phyloP scores from a whole-genome alignment of 768 basidiomycete genomes.

The Cyclocybe cylindracea region DNA sequence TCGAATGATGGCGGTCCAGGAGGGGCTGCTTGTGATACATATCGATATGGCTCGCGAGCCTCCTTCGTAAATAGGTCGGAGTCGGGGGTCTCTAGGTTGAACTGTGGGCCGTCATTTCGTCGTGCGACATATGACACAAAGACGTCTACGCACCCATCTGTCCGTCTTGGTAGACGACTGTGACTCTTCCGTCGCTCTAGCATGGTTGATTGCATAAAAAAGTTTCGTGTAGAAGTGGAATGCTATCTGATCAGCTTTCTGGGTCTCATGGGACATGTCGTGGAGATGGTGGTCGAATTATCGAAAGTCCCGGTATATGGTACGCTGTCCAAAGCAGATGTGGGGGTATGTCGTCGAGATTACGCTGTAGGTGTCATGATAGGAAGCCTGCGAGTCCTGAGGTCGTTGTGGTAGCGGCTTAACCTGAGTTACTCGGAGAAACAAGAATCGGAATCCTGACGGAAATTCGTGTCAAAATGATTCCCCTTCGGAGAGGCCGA shows the following conservation, averaged over 20 bases:
- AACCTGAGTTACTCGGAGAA: too few species aligned
- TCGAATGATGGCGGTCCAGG: slow-evolving; percentile 50
- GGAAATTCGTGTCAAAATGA: too few species aligned
- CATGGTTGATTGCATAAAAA: slow-evolving; percentile 70
- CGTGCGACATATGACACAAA: not conserved
- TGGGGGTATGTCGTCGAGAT: too few species aligned
- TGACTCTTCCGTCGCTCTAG: slow-evolving; percentile 60
- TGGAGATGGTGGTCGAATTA: not conserved
- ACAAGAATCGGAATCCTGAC: too few species aligned
- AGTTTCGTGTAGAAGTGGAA: slow-evolving; percentile 84
- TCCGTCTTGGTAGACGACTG: slow-evolving; percentile 55
- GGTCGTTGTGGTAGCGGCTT: too few species aligned
- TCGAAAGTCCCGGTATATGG: too few species aligned
- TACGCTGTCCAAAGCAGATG: too few species aligned
- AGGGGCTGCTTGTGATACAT: slow-evolving; percentile 47
- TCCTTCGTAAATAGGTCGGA: slow-evolving; percentile 66
- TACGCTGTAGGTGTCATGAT: too few species aligned
- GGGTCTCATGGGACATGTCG: slow-evolving; percentile 42
- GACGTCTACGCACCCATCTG: slow-evolving; percentile 71
- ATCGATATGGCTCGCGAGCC: slow-evolving; percentile 58
- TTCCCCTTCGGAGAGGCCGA: too few species aligned
- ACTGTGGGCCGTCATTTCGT: slow-evolving; percentile 38
- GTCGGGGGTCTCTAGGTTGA: slow-evolving; percentile 82
- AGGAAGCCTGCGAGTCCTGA: too few species aligned
- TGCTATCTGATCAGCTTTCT: slow-evolving; percentile 87